Percentiles rank a stretch among this genome's conserved stretches.
phyloP scores from a whole-genome alignment of 1,284 basidiomycete genomes.

The Heterobasidion occidentale region DNA sequence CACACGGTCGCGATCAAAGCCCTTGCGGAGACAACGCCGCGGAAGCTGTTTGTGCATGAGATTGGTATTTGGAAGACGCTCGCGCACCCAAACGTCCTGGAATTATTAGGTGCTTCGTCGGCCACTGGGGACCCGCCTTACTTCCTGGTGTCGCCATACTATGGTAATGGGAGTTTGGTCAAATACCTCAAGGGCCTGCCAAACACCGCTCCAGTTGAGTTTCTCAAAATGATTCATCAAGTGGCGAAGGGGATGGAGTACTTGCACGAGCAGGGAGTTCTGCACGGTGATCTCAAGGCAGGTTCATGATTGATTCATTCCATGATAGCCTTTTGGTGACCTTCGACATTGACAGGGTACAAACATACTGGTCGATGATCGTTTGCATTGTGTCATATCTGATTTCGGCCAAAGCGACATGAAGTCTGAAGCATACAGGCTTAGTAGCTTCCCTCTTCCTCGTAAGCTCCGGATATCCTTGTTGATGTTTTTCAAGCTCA shows the following conservation, averaged over 20 bases:
- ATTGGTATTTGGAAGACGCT: conserved; percentile 30
- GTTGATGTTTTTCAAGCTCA: conserved; percentile 1
- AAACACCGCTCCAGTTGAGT: conserved; percentile 29
- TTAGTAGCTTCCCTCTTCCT: conserved; percentile 43
- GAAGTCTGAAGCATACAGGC: conserved; percentile 57
- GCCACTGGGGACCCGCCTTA: conserved; percentile 33
- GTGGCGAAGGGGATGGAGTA: conserved; percentile 75
- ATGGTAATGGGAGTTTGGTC: conserved; percentile 34
- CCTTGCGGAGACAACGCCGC: conserved; percentile 29
- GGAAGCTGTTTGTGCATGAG: conserved; percentile 28
- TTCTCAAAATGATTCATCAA: conserved; percentile 57
- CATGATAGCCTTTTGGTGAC: background rate
- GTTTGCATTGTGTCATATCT: conserved; percentile 57
- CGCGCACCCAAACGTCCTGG: conserved; percentile 31
- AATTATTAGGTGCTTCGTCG: conserved; percentile 34
- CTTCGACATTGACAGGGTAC: conserved; percentile 39
- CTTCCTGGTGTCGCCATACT: conserved; percentile 41
- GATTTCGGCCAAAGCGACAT: conserved; percentile 79
- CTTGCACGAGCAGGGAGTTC: conserved; percentile 51
- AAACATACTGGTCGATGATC: conserved; percentile 68
- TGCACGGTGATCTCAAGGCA: conserved; percentile 73
- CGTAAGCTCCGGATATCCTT: conserved; percentile 33
- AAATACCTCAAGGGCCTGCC: conserved; percentile 35
- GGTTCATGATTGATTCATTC: conserved; percentile 4
- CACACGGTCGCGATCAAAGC: conserved; percentile 48